A percentile compares a stretch with the other conserved stretches of the same genome.
Conservation (phyloP, 2,329 filamentous ascomycete genomes). For the Epichloe glyceriae region DNA sequence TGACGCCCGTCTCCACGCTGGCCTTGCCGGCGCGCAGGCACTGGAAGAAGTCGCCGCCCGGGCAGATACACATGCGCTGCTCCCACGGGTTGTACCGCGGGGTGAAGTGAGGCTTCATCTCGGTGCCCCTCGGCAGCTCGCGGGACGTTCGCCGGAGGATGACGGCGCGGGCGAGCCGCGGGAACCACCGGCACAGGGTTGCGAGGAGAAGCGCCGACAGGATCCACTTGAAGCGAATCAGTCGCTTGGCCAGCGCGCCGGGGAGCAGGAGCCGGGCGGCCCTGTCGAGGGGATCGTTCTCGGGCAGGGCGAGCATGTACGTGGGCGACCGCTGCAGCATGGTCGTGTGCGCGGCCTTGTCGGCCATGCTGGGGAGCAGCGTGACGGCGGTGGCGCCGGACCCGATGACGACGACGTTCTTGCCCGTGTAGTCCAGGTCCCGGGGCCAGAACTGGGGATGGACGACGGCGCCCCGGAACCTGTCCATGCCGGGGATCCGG, state of each 20-base stretch:
- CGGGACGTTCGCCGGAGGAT: slow-evolving; percentile 29
- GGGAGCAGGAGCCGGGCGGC: slow-evolving; percentile 30
- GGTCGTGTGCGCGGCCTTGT: slow-evolving; percentile 51
- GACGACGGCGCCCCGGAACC: slow-evolving; percentile 49
- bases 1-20: slow-evolving; percentile 32
- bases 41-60: slow-evolving; percentile 37
- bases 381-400: slow-evolving; percentile 67
- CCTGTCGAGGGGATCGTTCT: slow-evolving; percentile 20
- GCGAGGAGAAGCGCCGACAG: slow-evolving; percentile 35
- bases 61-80: slow-evolving; percentile 58
- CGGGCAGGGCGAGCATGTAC: slow-evolving; percentile 45
- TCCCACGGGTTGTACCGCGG: slow-evolving; percentile 53
- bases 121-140: slow-evolving; percentile 37
- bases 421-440: slow-evolving; percentile 47
- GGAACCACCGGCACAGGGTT: slow-evolving; percentile 24
- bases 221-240: slow-evolving; percentile 31
- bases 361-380: slow-evolving; percentile 52
- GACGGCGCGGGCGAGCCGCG: slow-evolving; percentile 31
- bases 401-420: slow-evolving; percentile 58
- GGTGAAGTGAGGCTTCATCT: slow-evolving; percentile 46
- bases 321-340: slow-evolving; percentile 67
- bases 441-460: slow-evolving; percentile 65
- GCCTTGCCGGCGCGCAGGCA: slow-evolving; percentile 26
- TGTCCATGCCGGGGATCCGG: slow-evolving; percentile 49
- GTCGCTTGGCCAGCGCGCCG: slow-evolving; percentile 30